phyloP scores from a whole-genome alignment of 176 grass and related monocot genomes.

The Poa annua region DNA sequence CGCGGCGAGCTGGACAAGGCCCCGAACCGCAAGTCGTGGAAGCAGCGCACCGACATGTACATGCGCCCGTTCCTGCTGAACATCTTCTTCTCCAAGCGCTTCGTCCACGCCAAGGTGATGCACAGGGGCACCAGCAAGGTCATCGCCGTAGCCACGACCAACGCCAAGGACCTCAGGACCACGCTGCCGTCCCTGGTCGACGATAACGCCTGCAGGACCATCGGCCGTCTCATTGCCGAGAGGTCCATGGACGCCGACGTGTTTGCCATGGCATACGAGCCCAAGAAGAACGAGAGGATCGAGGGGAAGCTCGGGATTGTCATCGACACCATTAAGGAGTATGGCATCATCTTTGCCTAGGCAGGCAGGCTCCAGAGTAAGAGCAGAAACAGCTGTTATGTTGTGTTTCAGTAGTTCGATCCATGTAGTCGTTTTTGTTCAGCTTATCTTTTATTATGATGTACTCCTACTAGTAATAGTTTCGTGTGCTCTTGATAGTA shows the following conservation, averaged over 20 bases:
- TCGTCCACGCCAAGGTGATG: conserved; percentile 84
- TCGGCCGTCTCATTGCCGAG: conserved; percentile 85
- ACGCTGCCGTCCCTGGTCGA: conserved; percentile 71
- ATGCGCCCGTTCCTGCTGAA: conserved; percentile 89
- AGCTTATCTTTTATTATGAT: conserved; percentile 12
- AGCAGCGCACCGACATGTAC: conserved; percentile 95
- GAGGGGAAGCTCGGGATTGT: conserved; percentile 83
- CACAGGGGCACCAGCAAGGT: conserved; percentile 94
- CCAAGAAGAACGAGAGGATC: conserved; percentile 78
- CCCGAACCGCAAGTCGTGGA: conserved; percentile 92
- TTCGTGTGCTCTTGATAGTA: not conserved
- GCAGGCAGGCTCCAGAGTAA: conserved; percentile 43
- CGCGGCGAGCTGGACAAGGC: conserved; percentile 57
- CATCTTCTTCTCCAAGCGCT: conserved; percentile 93
- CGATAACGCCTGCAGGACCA: conserved; percentile 70
- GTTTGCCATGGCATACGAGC: conserved; percentile 76
- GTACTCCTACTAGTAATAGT: too few species aligned
- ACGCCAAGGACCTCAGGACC: conserved; percentile 84
- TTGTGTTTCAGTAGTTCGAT: not conserved
- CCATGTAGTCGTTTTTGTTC: conserved; percentile 13
- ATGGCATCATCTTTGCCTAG: conserved; percentile 91
- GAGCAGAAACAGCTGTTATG: not conserved
- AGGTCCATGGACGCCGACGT: conserved; percentile 91
- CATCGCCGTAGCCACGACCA: conserved; percentile 80
- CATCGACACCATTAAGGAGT: conserved; percentile 82